Base-by-base conservation (phyloP, 1,139 yeast species). In the Barnettozyma hawaiiensis region DNA sequence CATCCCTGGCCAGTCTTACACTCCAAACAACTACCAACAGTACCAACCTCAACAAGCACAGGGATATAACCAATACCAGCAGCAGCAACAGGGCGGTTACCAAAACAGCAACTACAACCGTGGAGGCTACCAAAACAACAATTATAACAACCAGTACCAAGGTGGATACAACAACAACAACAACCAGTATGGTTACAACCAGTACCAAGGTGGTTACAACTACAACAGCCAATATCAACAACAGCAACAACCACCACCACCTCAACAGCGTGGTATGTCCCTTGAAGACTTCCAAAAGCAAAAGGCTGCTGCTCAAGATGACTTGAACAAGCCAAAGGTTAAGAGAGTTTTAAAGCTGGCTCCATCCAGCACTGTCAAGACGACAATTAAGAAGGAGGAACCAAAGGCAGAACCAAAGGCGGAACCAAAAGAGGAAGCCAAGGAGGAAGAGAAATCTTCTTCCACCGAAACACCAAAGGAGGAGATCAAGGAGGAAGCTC, bases 281-380 rank as follows among this genome's bases (percentile, higher is more conserved):
- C 73, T 89, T 57, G 95, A 89, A 45, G 96, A 89, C 59, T 87
- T 81, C 67, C 85, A 86, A 65, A 83, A 60, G 45, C 59, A 63
- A 66, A 46, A 67, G 55, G 54, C 63, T 36, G 57, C 63, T 31
- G 52, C 63, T 22, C 34, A 43, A 16, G 55, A 64, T 31, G 51
- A 47, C 24, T 46, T 52, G 39, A 52, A 56, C 45, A 81, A 81
- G 59, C 85, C 86, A 47, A 51, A 48, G 40, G 52, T 52, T 22
- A 74, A 73, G 64, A 69, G 64, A 46, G 78, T 81, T 35, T 72
- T 84, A 61, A 82, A 82, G 61, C 70, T 83, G 60, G 81, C 80
- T 11, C 67, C 81, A 29, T 74, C 81, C 32, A 75, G 85, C 12
- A 80, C 81, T 48, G 78, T 84, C 53, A 83, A 82, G 64, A 71